These are phyloP conservation scores for Clavariopsis aquatica DNA, from an alignment of 495 filamentous ascomycete genomes.

Conservation along the genomic window DNA sequence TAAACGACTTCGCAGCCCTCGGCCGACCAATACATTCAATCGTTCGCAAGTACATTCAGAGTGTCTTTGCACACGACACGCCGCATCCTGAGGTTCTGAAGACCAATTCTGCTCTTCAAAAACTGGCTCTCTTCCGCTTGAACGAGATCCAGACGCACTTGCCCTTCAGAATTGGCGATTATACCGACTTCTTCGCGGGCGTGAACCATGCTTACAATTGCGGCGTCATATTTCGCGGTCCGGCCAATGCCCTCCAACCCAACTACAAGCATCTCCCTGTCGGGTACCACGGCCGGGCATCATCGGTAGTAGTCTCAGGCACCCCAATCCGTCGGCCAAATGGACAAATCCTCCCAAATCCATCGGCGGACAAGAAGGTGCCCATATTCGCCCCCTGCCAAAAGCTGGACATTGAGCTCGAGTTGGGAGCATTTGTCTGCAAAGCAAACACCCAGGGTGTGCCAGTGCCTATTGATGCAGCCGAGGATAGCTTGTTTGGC, in stretches of 20 bases:
- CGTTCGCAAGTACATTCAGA: conserved; percentile 73
- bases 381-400: conserved; percentile 65
- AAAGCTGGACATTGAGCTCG: conserved; percentile 82
- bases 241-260: conserved; percentile 75
- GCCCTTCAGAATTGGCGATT: conserved; percentile 89
- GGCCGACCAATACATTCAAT: conserved; percentile 69
- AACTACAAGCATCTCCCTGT: conserved; percentile 92
- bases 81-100: conserved; percentile 61
- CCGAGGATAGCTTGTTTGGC: conserved; percentile 79
- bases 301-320: conserved; percentile 48
- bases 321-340: conserved; percentile 65
- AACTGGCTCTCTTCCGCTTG: conserved; percentile 56
- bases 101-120: conserved; percentile 56
- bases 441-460: conserved; percentile 66
- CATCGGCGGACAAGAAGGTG: conserved; percentile 58
- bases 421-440: conserved; percentile 81
- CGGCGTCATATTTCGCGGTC: conserved; percentile 81
- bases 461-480: conserved; percentile 56
- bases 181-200: conserved; percentile 97
- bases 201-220: conserved; percentile 82
- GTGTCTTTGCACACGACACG: conserved; percentile 64
- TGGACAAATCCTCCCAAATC: conserved; percentile 77
- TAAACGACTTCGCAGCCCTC: conserved; percentile 82
- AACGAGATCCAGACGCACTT: conserved; percentile 69
- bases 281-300: conserved; percentile 58